Evolutionary conservation across 805 yeast genomes (phyloP), one percentile per base, ranked within the genome.

Genomic region (Spathaspora arborariae): DNA sequence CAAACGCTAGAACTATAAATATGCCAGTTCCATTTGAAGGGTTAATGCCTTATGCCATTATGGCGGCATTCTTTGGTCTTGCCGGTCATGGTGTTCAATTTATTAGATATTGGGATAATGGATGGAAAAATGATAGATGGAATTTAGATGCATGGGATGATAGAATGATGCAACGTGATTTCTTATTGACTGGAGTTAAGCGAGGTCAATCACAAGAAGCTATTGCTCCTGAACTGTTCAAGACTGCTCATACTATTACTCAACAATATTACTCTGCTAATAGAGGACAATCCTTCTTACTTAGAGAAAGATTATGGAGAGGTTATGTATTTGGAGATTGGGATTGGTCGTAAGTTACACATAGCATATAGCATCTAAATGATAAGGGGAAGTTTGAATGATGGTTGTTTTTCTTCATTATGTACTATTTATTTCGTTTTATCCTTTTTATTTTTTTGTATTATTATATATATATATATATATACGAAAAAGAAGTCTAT

Each of bases 221-320:
- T 5, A 67, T 76, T 36, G 96, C 95, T 3, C 89, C 90, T 34
- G 91, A 84, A 50, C 76, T 74, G 26, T 88, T 88, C 76, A 85
- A 83, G 68, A 81, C 87, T n/a, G 52, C 61, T 13, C 54, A 59
- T 16, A 45, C 51, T 36, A 48, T 54, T 49, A 54, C 56, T 43
- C 72, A 72, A 60, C 60, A 68, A 59, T 72, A 70, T 68, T 72
- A 68, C 67, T 63, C 76, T 51, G 72, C 76, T 44, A 70, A 72
- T 67, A 70, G 75, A 64, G 68, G 68, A 63, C 75, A 70, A 58
- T 72, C 64, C 64, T 72, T 72, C 62, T 51, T 65, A 18, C 63
- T 72, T 59, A 70, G 77, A 66, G 77, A 72, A 55, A 67, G 77
- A 60, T 68, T 72, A 55, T 72, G 67, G 65, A 66, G 71, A 56